Percentiles rank a stretch among this genome's conserved stretches.
phyloP scores from a whole-genome alignment of 768 basidiomycete species.

The Leccinellum albellum region DNA sequence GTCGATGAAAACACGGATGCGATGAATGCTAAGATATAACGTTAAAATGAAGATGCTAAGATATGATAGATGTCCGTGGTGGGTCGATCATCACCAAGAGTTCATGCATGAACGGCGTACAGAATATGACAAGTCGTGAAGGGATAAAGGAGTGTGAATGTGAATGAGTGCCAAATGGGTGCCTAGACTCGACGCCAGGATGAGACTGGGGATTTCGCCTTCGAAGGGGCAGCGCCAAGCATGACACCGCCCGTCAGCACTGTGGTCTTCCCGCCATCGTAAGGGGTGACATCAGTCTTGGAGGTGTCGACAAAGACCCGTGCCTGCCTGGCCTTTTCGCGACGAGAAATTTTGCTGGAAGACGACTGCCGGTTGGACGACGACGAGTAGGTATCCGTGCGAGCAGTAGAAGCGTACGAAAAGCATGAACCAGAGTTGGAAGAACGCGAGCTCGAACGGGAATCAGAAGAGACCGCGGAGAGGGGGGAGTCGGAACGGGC shows the following conservation, averaged over 20 bases:
- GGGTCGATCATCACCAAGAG: slow-evolving; percentile 25
- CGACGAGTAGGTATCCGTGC: slow-evolving; percentile 47
- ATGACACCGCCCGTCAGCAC: slow-evolving; percentile 86
- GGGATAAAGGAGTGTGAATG: slow-evolving; percentile 24
- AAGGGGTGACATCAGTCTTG: slow-evolving; percentile 78
- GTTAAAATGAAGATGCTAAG: slow-evolving; percentile 32
- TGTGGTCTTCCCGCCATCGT: slow-evolving; percentile 85
- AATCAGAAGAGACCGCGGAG: slow-evolving; percentile 51
- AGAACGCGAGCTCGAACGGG: slow-evolving; percentile 55
- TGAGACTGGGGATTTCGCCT: slow-evolving; percentile 30
- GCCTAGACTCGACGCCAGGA: slow-evolving; percentile 59
- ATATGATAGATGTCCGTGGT: slow-evolving; percentile 28
- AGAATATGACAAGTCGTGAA: slow-evolving; percentile 19
- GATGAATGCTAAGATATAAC: slow-evolving; percentile 30
- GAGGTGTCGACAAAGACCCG: slow-evolving; percentile 71
- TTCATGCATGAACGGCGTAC: slow-evolving; percentile 25
- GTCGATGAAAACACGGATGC: slow-evolving; percentile 22
- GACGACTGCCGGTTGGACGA: slow-evolving; percentile 38
- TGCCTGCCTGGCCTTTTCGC: slow-evolving; percentile 64
- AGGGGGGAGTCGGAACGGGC: slow-evolving; percentile 54
- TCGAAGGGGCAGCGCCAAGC: slow-evolving; percentile 55
- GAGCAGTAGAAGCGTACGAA: slow-evolving; percentile 62
- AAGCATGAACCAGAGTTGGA: slow-evolving; percentile 71
- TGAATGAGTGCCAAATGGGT: slow-evolving; percentile 9
- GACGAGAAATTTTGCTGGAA: slow-evolving; percentile 55